Evolutionary conservation across 805 yeast species (phyloP).

Genomic region (Jamesozyma rosinii): DNA sequence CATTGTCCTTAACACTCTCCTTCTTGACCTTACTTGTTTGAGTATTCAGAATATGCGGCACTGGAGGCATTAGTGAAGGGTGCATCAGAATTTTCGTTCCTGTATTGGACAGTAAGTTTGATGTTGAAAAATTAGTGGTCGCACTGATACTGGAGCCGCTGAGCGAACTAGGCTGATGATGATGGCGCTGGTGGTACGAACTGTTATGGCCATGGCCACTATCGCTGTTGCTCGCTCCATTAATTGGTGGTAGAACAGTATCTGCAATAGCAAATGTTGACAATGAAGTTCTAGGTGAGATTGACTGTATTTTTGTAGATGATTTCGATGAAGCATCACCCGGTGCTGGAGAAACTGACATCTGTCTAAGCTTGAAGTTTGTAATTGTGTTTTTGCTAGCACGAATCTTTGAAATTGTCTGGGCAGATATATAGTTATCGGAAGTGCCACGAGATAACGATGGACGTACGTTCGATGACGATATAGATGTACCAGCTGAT

Average conservation of each 20-base stretch:
- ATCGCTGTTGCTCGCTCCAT: not conserved
- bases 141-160: not conserved
- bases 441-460: not conserved
- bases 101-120: not conserved
- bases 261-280: not conserved
- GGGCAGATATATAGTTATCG: not conserved
- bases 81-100: conserved; percentile 8
- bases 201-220: not conserved
- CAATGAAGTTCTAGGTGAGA: conserved; percentile 18
- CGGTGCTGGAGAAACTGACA: not conserved
- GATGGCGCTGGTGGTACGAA: not conserved
- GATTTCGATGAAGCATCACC: conserved; percentile 7
- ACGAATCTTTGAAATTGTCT: not conserved
- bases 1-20: conserved; percentile 1
- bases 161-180: not conserved
- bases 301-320: conserved; percentile 6
- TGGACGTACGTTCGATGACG: not conserved
- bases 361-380: conserved; percentile 5
- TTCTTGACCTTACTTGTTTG: conserved; percentile 8
- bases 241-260: not conserved
- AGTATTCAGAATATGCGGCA: conserved; percentile 6
- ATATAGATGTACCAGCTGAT: not conserved
- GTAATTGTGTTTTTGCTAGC: not conserved
- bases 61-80: conserved; percentile 10
- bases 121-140: not conserved